phyloP scores from a whole-genome alignment of 345 rosid genomes.

The Balakata baccata region DNA sequence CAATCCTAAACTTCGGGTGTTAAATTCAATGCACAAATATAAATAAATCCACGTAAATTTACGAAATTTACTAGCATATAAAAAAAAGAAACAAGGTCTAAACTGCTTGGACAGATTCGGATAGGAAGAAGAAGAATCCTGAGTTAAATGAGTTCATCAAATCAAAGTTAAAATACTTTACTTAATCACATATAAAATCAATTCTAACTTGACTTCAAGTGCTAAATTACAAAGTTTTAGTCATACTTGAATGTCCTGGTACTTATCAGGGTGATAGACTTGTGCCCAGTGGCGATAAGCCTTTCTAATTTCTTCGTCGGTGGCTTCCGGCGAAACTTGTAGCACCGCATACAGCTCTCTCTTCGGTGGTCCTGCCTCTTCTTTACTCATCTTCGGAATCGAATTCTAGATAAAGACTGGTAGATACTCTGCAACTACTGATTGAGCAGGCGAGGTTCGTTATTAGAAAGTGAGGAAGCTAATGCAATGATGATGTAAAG shows the following conservation, averaged over 20 bases:
- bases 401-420: background rate
- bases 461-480: background rate
- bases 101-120: background rate
- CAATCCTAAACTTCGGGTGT: background rate
- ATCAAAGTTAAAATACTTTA: background rate
- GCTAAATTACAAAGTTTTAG: background rate
- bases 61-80: too few species aligned
- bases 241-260: constrained; percentile 65
- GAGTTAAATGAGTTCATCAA: too few species aligned
- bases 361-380: constrained; percentile 30
- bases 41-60: too few species aligned
- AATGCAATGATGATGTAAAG: background rate
- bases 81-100: too few species aligned
- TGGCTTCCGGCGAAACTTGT: constrained; percentile 84
- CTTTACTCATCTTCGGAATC: constrained; percentile 14
- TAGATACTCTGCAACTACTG: background rate
- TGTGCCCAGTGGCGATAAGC: constrained; percentile 98
- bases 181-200: background rate
- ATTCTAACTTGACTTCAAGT: too few species aligned
- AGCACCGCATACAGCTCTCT: constrained; percentile 81
- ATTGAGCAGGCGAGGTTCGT: background rate
- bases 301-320: constrained; percentile 82
- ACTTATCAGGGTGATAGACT: constrained; percentile 95
- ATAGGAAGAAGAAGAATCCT: background rate
- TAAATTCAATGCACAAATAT: background rate